Percentiles rank a stretch among this genome's conserved stretches.
These are phyloP conservation scores for Acanthamoeba sp. DNA, from an alignment of 208 protist species.

Conservation along the genomic window DNA sequence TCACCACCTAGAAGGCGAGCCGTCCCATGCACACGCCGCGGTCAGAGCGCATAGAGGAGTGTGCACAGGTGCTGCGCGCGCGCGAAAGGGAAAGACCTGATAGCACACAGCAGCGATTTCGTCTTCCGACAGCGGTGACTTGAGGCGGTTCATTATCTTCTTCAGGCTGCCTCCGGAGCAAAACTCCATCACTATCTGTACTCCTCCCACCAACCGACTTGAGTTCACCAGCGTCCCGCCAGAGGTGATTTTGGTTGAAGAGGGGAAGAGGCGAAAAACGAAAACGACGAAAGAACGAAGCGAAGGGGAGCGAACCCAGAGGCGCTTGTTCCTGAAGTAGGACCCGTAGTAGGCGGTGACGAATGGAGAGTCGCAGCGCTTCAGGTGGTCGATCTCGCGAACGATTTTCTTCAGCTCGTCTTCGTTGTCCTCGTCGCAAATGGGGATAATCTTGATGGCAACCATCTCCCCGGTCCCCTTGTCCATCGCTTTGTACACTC, in stretches of 20 bases:
- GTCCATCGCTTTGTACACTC: conserved; percentile 65
- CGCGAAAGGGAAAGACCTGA: not conserved
- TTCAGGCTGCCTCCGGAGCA: conserved; percentile 56
- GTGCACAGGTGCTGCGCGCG: not conserved
- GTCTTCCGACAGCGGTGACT: conserved; percentile 16
- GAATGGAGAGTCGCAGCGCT: conserved; percentile 33
- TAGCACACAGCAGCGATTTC: conserved; percentile 69
- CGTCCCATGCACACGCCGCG: too few relatives aligned
- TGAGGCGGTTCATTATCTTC: conserved; percentile 61
- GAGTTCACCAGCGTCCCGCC: not conserved
- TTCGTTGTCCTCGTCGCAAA: conserved; percentile 48
- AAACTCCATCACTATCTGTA: conserved; percentile 68
- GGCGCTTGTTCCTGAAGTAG: conserved; percentile 61
- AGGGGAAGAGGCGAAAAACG: not conserved
- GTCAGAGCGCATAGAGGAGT: not conserved
- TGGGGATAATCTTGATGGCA: conserved; percentile 25
- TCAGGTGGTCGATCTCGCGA: conserved; percentile 52
- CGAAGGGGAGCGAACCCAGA: conserved; percentile 19
- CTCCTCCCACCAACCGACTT: not conserved
- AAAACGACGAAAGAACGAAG: not conserved
- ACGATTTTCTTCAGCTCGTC: conserved; percentile 43
- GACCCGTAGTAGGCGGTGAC: conserved; percentile 46
- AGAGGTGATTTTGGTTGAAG: too few relatives aligned
- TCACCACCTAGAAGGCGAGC: not conserved
- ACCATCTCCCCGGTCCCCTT: conserved; percentile 43